Evolutionary conservation across 257 asterid genomes (phyloP).

Genomic region (Solanum megistacrolobum): DNA sequence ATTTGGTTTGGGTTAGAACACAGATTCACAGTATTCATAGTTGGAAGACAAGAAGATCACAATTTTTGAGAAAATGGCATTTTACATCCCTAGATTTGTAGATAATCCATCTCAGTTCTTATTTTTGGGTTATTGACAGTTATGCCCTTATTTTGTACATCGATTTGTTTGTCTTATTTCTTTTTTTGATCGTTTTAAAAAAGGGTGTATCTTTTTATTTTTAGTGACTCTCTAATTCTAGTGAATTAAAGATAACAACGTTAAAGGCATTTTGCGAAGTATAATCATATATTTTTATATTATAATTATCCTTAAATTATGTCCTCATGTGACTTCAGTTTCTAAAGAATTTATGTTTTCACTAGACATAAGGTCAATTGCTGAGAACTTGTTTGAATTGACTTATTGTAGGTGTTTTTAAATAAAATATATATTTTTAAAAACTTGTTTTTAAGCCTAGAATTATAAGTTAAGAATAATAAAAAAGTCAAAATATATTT

Average conservation of each 20-base stretch:
- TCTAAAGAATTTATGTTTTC: neutral
- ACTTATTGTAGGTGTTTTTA: neutral
- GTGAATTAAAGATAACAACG: neutral
- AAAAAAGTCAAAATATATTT: neutral
- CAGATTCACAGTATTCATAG: neutral
- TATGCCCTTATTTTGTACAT: neutral
- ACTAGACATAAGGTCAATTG: neutral
- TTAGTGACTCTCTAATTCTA: neutral
- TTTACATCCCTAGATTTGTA: neutral
- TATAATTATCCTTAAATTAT: too few species aligned
- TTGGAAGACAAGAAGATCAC: neutral
- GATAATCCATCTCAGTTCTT: neutral
- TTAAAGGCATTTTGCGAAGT: accelerated
- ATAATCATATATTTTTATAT: too few species aligned
- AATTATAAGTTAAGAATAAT: neutral
- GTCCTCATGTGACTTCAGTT: neutral
- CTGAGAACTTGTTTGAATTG: neutral
- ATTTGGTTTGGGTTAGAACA: neutral
- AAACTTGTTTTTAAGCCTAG: neutral
- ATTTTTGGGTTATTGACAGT: neutral
- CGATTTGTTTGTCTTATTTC: neutral
- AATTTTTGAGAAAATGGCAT: neutral
- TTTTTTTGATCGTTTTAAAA: accelerated
- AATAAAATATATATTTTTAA: too few species aligned
- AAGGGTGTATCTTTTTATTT: accelerated